Evolutionary conservation across 2,329 filamentous ascomycete genomes (phyloP), one percentile per base, ranked within the genome.

Genomic region (Hypocrella siamensis): DNA sequence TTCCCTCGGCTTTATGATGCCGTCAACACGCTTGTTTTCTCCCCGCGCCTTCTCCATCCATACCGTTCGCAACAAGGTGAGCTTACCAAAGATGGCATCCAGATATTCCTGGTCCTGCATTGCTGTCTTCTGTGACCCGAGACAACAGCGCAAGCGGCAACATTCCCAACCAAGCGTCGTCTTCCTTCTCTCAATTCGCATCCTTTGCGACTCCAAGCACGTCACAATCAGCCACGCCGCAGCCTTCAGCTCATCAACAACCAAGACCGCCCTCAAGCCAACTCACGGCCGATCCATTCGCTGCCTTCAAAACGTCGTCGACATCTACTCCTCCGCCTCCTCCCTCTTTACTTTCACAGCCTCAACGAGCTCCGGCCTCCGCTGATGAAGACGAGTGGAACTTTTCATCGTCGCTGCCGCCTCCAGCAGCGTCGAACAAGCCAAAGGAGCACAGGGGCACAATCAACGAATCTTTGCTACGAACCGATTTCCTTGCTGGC

Each of bases 361-460:
- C 40, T 2, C 32, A 37, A n/a, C 38, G 47, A 3, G 33, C 57
- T 4, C 41, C 45, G 7, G 46, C 58, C 6, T 61, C 60, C 31
- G 73, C 81, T 28, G 86, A 94, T 32, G 88, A 94, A 31, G 88
- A 96, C 40, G 88, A 96, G 47, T 96, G 88, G 86, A 80, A 75
- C 17, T 96, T 96, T 52, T 75, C 82, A 3, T 96, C 88, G 0
- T 78, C 88, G 0, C 64, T 94, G 11, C 88, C 88, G 17, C 55
- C 63, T 18, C 54, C 63, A 3, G 63, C 71, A 38, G 46, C 60
- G 32, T 46, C 62, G 14, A 46, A 56, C 37, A 65, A 72, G 21
- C 73, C 76, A 2, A 64, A 57, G 32, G 67, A 72, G 31, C 71
- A 82, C 41, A 70, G 71, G 30, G 60, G 79, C 15, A 67, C 65